These are phyloP conservation scores for Neurospora africana DNA, from an alignment of 495 filamentous ascomycete genomes.

Conservation along the genomic window DNA sequence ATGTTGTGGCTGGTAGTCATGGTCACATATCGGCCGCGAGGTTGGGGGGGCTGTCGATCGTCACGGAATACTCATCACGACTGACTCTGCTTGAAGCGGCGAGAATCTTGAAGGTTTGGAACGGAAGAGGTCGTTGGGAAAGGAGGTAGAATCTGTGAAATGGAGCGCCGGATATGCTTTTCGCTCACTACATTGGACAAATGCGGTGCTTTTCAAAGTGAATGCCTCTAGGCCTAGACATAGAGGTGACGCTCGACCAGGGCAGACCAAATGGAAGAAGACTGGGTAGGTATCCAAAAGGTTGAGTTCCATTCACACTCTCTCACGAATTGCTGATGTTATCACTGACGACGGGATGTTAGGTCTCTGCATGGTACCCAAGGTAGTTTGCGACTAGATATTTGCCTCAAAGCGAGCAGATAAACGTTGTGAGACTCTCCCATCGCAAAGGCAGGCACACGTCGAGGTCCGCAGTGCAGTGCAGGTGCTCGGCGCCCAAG, in stretches of 20 bases:
- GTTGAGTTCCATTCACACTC: background rate
- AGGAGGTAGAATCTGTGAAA: background rate
- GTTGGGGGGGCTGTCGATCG: no score
- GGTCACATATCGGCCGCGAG: no score
- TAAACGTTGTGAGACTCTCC: background rate
- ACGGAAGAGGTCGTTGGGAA: background rate
- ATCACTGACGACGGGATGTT: background rate
- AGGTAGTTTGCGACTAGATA: background rate
- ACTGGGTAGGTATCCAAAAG: no score
- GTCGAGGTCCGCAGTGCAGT: background rate
- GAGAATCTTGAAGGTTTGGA: no score
- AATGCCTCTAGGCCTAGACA: background rate
- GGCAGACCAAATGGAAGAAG: background rate
- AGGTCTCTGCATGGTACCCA: background rate
- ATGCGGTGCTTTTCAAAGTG: background rate
- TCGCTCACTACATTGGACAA: no score
- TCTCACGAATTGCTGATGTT: background rate
- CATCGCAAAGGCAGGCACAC: background rate
- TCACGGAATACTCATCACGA: no score
- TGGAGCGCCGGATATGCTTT: background rate
- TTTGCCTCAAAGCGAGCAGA: background rate
- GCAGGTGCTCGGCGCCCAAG: background rate
- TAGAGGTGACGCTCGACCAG: background rate
- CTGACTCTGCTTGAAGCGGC: no score
- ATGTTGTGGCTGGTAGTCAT: no score